Evolutionary conservation across 2,329 filamentous ascomycete genomes (phyloP).

Genomic region (Diaporthe australafricana): DNA sequence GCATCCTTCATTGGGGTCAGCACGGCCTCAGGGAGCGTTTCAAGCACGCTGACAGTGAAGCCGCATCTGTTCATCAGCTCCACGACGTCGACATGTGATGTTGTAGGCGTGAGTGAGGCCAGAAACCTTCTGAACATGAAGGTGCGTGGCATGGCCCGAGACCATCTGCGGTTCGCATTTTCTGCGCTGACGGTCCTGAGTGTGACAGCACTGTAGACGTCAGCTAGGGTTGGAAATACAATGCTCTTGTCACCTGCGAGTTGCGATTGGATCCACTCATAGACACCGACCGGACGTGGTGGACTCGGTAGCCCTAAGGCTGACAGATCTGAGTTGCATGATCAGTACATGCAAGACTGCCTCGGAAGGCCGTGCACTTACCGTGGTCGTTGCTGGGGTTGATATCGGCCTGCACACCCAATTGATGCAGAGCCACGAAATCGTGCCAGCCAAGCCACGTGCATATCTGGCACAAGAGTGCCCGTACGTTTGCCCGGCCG

Average conservation of each 20-base stretch:
- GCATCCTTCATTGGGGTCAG: slow-evolving; percentile 84
- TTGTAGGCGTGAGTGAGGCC: slow-evolving; percentile 62
- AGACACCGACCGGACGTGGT: slow-evolving; percentile 49
- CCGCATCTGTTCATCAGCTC: slow-evolving; percentile 79
- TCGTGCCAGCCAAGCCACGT: slow-evolving; percentile 81
- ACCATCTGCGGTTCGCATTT: slow-evolving; percentile 55
- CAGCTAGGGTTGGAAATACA: slow-evolving; percentile 56
- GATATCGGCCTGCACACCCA: slow-evolving; percentile 64
- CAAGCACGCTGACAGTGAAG: slow-evolving; percentile 75
- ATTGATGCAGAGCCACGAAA: slow-evolving; percentile 61
- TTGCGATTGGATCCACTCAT: slow-evolving; percentile 65
- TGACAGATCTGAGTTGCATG: slow-evolving; percentile 43
- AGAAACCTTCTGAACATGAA: slow-evolving; percentile 78
- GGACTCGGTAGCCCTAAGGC: slow-evolving; percentile 44
- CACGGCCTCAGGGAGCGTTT: slow-evolving; percentile 88
- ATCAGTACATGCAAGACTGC: slow-evolving; percentile 5
- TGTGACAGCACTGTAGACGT: slow-evolving; percentile 57
- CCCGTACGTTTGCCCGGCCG: slow-evolving; percentile 67
- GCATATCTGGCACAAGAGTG: slow-evolving; percentile 82
- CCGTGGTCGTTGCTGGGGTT: slow-evolving; percentile 53
- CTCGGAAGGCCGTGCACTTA: slow-evolving; percentile 42
- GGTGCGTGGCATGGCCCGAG: slow-evolving; percentile 71
- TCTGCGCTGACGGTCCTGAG: slow-evolving; percentile 50
- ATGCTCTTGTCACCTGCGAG: slow-evolving; percentile 52
- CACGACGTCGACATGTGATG: slow-evolving; percentile 72